phyloP scores from a whole-genome alignment of 306 rosid genomes.

The Trichosanthes truncata region DNA sequence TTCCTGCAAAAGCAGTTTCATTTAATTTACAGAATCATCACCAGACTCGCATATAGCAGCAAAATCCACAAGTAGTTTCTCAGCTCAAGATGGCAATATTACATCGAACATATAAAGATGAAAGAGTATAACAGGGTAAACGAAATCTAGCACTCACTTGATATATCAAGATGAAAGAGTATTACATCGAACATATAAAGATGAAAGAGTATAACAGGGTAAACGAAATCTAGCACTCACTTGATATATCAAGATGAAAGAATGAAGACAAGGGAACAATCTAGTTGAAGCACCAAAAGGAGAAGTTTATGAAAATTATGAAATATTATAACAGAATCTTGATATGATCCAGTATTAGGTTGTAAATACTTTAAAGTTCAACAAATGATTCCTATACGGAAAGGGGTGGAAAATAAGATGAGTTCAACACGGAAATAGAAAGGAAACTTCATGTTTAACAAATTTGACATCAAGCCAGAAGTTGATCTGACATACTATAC shows the following conservation, averaged over 20 bases:
- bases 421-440: background rate
- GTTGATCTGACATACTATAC: background rate
- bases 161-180: background rate
- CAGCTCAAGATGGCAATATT: background rate
- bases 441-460: background rate
- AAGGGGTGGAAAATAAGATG: background rate
- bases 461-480: background rate
- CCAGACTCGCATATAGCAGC: background rate
- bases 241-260: background rate
- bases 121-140: too few species aligned
- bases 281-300: background rate
- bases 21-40: background rate
- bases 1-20: slow-evolving; percentile 36
- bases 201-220: too few species aligned
- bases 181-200: background rate
- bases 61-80: background rate
- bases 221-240: background rate
- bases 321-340: background rate
- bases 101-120: background rate
- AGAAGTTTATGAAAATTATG: background rate
- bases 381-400: background rate
- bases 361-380: background rate
- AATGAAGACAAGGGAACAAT: background rate
- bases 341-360: background rate
- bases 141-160: background rate